Base-by-base conservation (phyloP, 345 rosid species). In the Excoecaria cochinchinensis region DNA sequence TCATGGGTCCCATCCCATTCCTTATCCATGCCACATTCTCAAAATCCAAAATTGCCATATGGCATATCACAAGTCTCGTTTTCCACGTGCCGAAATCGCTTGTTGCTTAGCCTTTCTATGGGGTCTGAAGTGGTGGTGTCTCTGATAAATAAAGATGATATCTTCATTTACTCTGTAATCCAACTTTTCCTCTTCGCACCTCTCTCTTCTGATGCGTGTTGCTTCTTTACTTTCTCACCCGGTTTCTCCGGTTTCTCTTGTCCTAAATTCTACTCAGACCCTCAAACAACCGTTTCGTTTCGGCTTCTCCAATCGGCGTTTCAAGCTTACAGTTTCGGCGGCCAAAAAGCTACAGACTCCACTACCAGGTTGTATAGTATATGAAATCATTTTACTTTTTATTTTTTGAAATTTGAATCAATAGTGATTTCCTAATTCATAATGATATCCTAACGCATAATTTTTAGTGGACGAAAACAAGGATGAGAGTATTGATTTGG, bases 401-500 rank as follows among this genome's bases (percentile, higher is more conserved):
- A 9, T 1, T 51, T 46, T 53, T 47, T 39, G 5, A 21, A 22
- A 51, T 15, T 13, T 6, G 17, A 50, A 60, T 12, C 24, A 48
- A 25, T 25, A 8, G 13, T 42, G 51, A 65, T 7, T 42, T 39
- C 17, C 12, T 51, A 31, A 2, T 31, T 31, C 31, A 31, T 31
- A 31, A 31, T 31, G 31, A 31, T 31, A 8, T 48, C 46, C 22
- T 47, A 12, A 1, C 17, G 3, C 24, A 8, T 67, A 61, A 25
- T 63, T 15, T 48, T 21, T 56, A 6, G 50, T 42, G 17, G 73
- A 51, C n/a, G 80, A 75, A 69, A 75, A 74, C 71, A 77, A 56
- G 40, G 61, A 65, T 1, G 80, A 50, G 74, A 78, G 74, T 24
- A 3, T 73, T 55, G 92, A 87, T 82, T 69, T 83, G 55, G 95